These are phyloP conservation scores for Neopestalotiopsis sp. DNA, from an alignment of 2,329 filamentous ascomycete species.

Conservation along the genomic window DNA sequence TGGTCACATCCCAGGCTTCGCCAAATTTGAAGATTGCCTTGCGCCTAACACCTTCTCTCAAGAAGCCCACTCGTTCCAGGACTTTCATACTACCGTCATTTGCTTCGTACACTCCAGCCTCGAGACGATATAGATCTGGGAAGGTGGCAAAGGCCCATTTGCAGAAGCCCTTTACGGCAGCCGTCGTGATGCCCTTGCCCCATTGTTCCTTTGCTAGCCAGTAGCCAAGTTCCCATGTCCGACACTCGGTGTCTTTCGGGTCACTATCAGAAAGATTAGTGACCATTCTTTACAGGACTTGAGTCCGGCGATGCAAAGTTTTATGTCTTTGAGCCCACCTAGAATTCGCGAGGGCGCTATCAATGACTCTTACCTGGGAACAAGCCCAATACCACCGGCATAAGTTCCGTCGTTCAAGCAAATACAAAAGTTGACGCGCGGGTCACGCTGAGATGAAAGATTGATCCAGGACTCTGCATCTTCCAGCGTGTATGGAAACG, in stretches of 20 bases:
- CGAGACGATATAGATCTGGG: constrained; percentile 46
- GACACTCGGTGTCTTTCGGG: constrained; percentile 43
- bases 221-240: constrained; percentile 56
- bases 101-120: constrained; percentile 42
- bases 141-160: constrained; percentile 51
- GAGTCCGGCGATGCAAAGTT: neutral
- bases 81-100: constrained; percentile 51
- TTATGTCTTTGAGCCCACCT: neutral
- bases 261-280: neutral
- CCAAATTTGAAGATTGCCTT: constrained; percentile 49
- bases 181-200: constrained; percentile 52
- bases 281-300: neutral
- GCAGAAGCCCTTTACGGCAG: constrained; percentile 43
- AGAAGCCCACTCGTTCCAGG: constrained; percentile 49
- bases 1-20: constrained; percentile 40
- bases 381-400: constrained; percentile 49
- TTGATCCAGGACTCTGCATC: constrained; percentile 45
- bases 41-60: constrained; percentile 49
- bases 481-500: constrained; percentile 49
- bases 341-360: neutral
- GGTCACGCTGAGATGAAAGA: constrained; percentile 25
- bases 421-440: constrained; percentile 41
- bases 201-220: constrained; percentile 49
- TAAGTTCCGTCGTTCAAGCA: constrained; percentile 37
- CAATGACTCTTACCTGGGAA: constrained; percentile 25